Evolutionary conservation across 306 rosid species (phyloP).

Genomic region (Prunus davidiana): DNA sequence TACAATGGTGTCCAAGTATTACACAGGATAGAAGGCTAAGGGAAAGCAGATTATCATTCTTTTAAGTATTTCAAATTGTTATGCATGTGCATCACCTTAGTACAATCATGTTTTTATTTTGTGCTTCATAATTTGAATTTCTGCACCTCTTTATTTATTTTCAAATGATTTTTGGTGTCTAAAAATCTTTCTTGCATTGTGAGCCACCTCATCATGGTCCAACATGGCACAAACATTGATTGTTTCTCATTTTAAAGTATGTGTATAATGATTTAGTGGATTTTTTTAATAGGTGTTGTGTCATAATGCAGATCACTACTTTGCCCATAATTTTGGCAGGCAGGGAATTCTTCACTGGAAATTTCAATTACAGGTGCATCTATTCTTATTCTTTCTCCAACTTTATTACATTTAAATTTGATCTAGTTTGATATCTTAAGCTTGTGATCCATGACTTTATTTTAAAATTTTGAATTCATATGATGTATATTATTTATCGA

Average conservation of each 20-base stretch:
- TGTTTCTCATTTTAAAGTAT: not conserved
- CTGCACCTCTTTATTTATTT: too few relatives aligned
- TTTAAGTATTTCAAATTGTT: too few relatives aligned
- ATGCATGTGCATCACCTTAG: not conserved
- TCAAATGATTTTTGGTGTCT: too few relatives aligned
- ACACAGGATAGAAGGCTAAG: not conserved
- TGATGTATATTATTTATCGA: not conserved
- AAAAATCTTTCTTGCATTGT: not conserved
- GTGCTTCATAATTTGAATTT: not conserved
- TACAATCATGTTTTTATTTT: not conserved
- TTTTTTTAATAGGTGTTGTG: not conserved
- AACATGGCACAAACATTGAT: not conserved
- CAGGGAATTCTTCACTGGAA: not conserved
- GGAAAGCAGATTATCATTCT: not conserved
- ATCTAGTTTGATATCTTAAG: too few relatives aligned
- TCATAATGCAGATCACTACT: conserved; percentile 7
- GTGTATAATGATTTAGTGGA: not conserved
- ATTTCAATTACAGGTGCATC: not conserved
- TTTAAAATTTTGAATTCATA: not conserved
- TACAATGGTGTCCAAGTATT: not conserved
- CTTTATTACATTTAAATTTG: not conserved
- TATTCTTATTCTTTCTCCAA: not conserved
- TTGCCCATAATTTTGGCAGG: not conserved
- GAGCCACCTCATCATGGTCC: not conserved
- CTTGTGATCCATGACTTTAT: not conserved